phyloP scores from a whole-genome alignment of 2,329 filamentous ascomycete genomes.

The Alternaria hordeiaustralica region DNA sequence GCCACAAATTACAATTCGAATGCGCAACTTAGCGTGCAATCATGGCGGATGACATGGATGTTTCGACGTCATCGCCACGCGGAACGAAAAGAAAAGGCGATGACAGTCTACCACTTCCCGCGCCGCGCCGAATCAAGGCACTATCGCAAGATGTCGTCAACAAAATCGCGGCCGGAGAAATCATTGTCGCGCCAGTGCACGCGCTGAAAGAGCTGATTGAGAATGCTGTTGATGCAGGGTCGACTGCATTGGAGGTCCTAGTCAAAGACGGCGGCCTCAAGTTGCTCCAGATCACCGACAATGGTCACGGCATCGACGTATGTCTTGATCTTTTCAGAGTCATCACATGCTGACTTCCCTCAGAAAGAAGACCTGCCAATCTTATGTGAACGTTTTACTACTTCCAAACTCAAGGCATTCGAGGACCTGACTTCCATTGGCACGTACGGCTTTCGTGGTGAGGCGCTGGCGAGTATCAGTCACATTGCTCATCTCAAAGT shows the following conservation, averaged over 20 bases:
- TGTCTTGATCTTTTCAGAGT: slow-evolving; percentile 35
- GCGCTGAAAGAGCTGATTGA: slow-evolving; percentile 96
- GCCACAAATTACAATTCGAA: slow-evolving; percentile 2
- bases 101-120: slow-evolving; percentile 40
- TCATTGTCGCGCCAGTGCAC: slow-evolving; percentile 96
- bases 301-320: slow-evolving; percentile 93
- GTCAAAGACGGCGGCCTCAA: slow-evolving; percentile 96
- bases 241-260: slow-evolving; percentile 86
- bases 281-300: slow-evolving; percentile 94
- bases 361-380: slow-evolving; percentile 91
- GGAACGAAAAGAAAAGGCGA: slow-evolving; percentile 48
- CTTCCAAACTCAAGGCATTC: slow-evolving; percentile 91
- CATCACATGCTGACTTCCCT: slow-evolving; percentile 11
- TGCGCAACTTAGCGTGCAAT: not conserved
- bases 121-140: slow-evolving; percentile 67
- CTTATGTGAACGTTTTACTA: slow-evolving; percentile 94
- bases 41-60: slow-evolving; percentile 43
- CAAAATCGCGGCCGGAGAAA: slow-evolving; percentile 97
- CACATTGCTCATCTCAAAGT: slow-evolving; percentile 96
- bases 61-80: slow-evolving; percentile 35
- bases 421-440: slow-evolving; percentile 89
- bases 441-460: slow-evolving; percentile 97
- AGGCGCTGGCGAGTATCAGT: slow-evolving; percentile 95
- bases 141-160: slow-evolving; percentile 93
- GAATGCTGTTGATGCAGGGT: slow-evolving; percentile 96